A percentile compares a stretch with the other conserved stretches of the same genome.
Conservation (phyloP, 345 rosid genomes). For the Cardamine chenopodiifolia region DNA sequence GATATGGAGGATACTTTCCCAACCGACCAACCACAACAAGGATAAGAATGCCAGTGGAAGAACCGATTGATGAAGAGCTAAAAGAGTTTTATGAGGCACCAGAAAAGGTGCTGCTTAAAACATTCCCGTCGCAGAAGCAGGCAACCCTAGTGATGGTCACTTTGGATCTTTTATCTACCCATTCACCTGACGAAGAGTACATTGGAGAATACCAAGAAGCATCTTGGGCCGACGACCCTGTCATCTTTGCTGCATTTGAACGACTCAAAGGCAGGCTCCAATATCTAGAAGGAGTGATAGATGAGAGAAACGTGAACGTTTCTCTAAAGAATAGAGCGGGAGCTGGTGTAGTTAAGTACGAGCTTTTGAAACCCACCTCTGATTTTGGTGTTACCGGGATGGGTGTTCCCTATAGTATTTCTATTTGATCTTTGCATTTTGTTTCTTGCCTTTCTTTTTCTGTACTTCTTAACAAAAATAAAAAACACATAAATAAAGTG, state of each 20-base stretch:
- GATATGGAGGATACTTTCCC: constrained; percentile 46
- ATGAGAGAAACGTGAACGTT: constrained; percentile 38
- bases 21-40: constrained; percentile 44
- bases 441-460: not conserved
- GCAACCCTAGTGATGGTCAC: constrained; percentile 46
- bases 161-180: constrained; percentile 41
- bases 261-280: constrained; percentile 32
- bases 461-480: not conserved
- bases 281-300: constrained; percentile 42
- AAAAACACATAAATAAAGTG: not conserved
- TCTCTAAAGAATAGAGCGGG: constrained; percentile 43
- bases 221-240: constrained; percentile 32
- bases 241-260: constrained; percentile 40
- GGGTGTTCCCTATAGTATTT: constrained; percentile 43
- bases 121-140: constrained; percentile 41
- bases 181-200: constrained; percentile 49
- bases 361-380: constrained; percentile 41
- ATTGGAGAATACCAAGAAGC: constrained; percentile 33
- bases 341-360: constrained; percentile 46
- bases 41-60: constrained; percentile 37
- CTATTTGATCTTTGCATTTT: constrained; percentile 21
- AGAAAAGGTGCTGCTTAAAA: constrained; percentile 32
- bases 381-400: constrained; percentile 37
- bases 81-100: constrained; percentile 32
- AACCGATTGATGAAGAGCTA: constrained; percentile 39